These are phyloP conservation scores for Eucalyptus lansdowneana DNA, from an alignment of 345 rosid species.

Conservation along the genomic window DNA sequence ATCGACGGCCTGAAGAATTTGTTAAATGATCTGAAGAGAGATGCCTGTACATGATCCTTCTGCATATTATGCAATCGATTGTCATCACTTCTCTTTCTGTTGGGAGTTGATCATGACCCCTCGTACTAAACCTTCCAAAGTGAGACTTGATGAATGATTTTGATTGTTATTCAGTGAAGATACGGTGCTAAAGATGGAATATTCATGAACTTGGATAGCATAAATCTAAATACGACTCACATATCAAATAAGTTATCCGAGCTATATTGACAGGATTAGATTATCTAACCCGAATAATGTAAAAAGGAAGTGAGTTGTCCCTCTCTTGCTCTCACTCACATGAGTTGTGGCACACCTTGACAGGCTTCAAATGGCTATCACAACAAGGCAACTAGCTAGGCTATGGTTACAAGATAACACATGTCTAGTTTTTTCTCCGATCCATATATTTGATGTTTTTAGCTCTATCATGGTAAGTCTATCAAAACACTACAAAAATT, in stretches of 20 bases:
- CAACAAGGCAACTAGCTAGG: neutral
- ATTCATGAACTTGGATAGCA: neutral
- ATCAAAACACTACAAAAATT: neutral
- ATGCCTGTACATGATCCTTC: neutral
- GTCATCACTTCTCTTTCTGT: neutral
- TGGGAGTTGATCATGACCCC: neutral
- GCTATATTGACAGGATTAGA: fast-evolving
- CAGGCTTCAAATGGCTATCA: neutral
- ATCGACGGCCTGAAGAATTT: neutral
- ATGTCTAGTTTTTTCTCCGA: neutral
- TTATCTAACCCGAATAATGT: neutral
- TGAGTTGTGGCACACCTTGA: neutral
- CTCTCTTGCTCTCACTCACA: neutral
- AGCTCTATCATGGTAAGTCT: neutral
- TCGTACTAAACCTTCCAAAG: neutral
- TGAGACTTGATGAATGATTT: neutral
- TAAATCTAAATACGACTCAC: neutral
- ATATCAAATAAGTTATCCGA: neutral
- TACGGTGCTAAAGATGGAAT: no score
- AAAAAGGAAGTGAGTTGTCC: neutral
- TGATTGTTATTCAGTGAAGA: neutral
- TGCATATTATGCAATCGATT: neutral
- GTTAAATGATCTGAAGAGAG: neutral
- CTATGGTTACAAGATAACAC: neutral
- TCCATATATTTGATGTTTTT: neutral